These are phyloP conservation scores for Camelina sativa DNA, from an alignment of 345 rosid genomes.

Conservation along the genomic window DNA sequence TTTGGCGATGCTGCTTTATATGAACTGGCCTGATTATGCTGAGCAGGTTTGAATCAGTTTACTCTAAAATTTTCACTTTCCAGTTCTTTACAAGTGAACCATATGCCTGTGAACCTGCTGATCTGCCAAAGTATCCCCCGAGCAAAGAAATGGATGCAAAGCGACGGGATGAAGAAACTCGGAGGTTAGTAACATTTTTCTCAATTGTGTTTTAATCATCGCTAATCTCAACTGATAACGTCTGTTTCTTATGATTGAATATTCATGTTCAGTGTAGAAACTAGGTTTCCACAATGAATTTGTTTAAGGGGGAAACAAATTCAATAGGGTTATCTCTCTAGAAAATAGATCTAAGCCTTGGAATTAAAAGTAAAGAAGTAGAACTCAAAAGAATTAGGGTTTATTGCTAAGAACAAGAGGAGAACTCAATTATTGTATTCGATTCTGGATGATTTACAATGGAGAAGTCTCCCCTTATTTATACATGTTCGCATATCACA, in stretches of 20 bases:
- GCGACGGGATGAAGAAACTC: conserved; percentile 86
- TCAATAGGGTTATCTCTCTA: too few relatives aligned
- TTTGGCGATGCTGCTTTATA: conserved; percentile 9
- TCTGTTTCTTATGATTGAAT: conserved; percentile 1
- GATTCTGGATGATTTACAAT: too few relatives aligned
- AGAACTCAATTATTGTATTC: too few relatives aligned
- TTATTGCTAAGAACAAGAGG: too few relatives aligned
- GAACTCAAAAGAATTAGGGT: too few relatives aligned
- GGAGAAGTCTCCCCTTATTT: too few relatives aligned
- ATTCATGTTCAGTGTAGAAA: conserved; percentile 2
- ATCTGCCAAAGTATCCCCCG: conserved; percentile 92
- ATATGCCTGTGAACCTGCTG: conserved; percentile 85
- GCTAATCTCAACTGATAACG: neutral
- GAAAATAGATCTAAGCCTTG: too few relatives aligned
- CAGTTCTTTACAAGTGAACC: conserved; percentile 90
- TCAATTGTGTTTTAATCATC: neutral
- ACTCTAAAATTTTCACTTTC: conserved; percentile 20
- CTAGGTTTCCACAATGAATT: too few relatives aligned
- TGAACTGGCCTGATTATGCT: conserved; percentile 18
- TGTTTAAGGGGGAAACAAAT: too few relatives aligned
- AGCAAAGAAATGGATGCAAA: conserved; percentile 98
- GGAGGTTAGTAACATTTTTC: conserved; percentile 56
- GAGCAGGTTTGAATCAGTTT: conserved; percentile 14
- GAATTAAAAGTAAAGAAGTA: too few relatives aligned
- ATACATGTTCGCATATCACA: too few relatives aligned